Evolutionary conservation across 2,329 filamentous ascomycete genomes (phyloP).

Genomic region (Xylariaceae sp.): DNA sequence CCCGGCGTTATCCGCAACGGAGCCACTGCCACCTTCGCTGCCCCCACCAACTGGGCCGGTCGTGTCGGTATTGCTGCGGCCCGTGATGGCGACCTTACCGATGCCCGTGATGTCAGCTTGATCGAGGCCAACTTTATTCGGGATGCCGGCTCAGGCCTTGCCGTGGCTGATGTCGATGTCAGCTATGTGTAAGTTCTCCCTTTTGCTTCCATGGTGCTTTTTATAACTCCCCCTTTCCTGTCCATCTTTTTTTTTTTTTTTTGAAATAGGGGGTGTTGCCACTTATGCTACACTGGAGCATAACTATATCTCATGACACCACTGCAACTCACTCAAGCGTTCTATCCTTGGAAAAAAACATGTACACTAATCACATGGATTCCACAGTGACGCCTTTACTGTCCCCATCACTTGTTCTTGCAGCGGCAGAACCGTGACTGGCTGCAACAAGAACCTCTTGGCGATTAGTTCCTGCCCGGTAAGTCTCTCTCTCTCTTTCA

Average conservation of each 20-base stretch:
- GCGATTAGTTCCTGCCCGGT: conserved; percentile 13
- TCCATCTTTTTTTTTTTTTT: not conserved
- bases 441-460: conserved; percentile 22
- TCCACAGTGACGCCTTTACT: conserved; percentile 17
- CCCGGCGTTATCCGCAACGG: not conserved
- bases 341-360: not conserved
- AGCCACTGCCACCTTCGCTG: not conserved
- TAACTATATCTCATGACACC: not conserved
- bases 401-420: conserved; percentile 21
- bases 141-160: not conserved
- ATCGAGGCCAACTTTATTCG: conserved; percentile 21
- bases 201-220: not conserved
- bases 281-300: too few species aligned
- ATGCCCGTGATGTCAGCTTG: conserved; percentile 1
- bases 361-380: not conserved
- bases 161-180: conserved; percentile 18
- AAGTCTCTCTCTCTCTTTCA: conserved; percentile 1
- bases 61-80: conserved; percentile 15
- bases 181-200: conserved; percentile 18
- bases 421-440: conserved; percentile 11
- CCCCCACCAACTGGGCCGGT: conserved; percentile 16
- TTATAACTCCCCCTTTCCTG: too few species aligned
- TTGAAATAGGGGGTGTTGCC: not conserved
- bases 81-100: not conserved
- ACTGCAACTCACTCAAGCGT: not conserved